Percentiles rank a stretch among this genome's conserved stretches.
These are phyloP conservation scores for Peronospora farinosa DNA, from an alignment of 352 stramenopile species.

Conservation along the genomic window DNA sequence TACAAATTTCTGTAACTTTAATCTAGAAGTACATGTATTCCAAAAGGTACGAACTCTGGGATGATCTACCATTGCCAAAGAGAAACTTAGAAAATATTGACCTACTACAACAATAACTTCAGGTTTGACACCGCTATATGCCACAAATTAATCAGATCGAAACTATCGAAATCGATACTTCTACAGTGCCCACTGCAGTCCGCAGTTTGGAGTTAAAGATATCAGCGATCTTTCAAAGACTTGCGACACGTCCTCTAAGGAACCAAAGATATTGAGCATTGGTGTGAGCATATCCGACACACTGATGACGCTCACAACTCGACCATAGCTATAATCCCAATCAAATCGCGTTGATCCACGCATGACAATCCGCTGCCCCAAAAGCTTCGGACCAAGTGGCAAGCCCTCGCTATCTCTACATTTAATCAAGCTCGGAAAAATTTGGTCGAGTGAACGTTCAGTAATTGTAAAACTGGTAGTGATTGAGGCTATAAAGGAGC, in stretches of 20 bases:
- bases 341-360: slow-evolving; percentile 8
- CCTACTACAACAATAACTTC: too few species aligned
- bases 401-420: neutral
- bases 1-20: too few species aligned
- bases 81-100: too few species aligned
- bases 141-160: too few species aligned
- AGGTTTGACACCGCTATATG: too few species aligned
- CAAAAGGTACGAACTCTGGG: too few species aligned
- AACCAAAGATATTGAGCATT: slow-evolving; percentile 10
- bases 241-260: slow-evolving; percentile 8
- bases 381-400: slow-evolving; percentile 2
- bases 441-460: neutral
- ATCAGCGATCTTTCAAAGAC: slow-evolving; percentile 19
- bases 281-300: slow-evolving; percentile 21
- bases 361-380: slow-evolving; percentile 14
- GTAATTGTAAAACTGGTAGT: slow-evolving; percentile 10
- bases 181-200: too few species aligned
- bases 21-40: too few species aligned
- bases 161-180: too few species aligned
- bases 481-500: slow-evolving; percentile 1
- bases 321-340: slow-evolving; percentile 6
- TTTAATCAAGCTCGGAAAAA: slow-evolving; percentile 8
- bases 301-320: slow-evolving; percentile 9
- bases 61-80: too few species aligned
- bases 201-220: neutral